Percentiles rank a stretch among this genome's conserved stretches.
These are phyloP conservation scores for Omphalotus olearius DNA, from an alignment of 1,284 basidiomycete species.

Conservation along the genomic window DNA sequence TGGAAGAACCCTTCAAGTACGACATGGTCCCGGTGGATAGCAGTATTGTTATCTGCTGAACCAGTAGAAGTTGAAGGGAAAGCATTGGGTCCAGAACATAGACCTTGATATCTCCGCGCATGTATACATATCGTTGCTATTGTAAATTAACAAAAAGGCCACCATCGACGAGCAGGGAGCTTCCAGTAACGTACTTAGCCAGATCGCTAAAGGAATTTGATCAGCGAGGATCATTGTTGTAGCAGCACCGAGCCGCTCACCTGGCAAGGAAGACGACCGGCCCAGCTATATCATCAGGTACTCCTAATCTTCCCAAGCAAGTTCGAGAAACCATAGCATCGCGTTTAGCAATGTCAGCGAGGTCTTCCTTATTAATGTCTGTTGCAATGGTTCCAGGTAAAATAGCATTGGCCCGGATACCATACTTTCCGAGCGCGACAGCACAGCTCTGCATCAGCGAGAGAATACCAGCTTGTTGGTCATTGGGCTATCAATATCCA, in stretches of 20 bases:
- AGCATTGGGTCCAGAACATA: slow-evolving; percentile 29
- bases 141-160: slow-evolving; percentile 79
- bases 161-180: slow-evolving; percentile 69
- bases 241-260: not conserved
- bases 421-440: slow-evolving; percentile 71
- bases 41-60: slow-evolving; percentile 50
- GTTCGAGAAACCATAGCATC: slow-evolving; percentile 67
- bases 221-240: not conserved
- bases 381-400: slow-evolving; percentile 71
- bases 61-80: slow-evolving; percentile 45
- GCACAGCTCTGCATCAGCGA: slow-evolving; percentile 83
- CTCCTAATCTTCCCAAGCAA: slow-evolving; percentile 65
- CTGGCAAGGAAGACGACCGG: slow-evolving; percentile 70
- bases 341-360: slow-evolving; percentile 58
- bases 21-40: slow-evolving; percentile 49
- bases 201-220: slow-evolving; percentile 46
- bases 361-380: slow-evolving; percentile 76
- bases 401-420: slow-evolving; percentile 69
- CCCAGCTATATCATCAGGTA: slow-evolving; percentile 72
- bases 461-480: slow-evolving; percentile 55
- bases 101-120: not conserved
- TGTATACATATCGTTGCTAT: slow-evolving; percentile 26
- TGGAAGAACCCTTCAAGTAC: slow-evolving; percentile 54
- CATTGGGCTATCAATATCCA: not conserved
- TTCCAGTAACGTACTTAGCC: slow-evolving; percentile 70